These are phyloP conservation scores for Cicer cuneatum DNA, from an alignment of 306 rosid genomes.

Conservation along the genomic window DNA sequence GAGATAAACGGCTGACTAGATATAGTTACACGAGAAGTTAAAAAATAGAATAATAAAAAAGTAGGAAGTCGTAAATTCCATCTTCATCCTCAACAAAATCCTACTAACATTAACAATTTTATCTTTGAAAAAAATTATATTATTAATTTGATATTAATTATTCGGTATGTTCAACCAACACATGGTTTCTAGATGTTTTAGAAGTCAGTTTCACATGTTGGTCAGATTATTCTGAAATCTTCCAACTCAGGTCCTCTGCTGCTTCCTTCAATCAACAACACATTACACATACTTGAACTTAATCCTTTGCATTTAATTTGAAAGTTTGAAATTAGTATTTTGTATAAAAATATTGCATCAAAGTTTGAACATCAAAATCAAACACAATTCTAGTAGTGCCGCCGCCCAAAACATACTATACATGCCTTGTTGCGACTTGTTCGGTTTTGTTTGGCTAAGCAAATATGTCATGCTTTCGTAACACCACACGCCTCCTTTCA, in stretches of 20 bases:
- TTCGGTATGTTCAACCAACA: background rate
- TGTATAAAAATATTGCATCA: conserved; percentile 22
- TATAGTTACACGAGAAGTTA: too few relatives aligned
- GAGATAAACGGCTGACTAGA: too few relatives aligned
- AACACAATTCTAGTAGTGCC: conserved; percentile 29
- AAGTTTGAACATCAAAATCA: conserved; percentile 43
- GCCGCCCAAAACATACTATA: background rate
- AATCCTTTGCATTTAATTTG: background rate
- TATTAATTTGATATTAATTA: background rate
- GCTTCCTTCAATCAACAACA: conserved; percentile 25
- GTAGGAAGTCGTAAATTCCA: too few relatives aligned
- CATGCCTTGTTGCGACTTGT: conserved; percentile 7
- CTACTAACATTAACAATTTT: too few relatives aligned
- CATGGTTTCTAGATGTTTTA: background rate
- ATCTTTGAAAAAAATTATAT: too few relatives aligned
- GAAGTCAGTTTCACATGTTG: conserved; percentile 37
- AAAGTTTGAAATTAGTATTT: too few relatives aligned
- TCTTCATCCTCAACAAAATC: too few relatives aligned
- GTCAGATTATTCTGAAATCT: conserved; percentile 11
- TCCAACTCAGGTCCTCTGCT: conserved; percentile 23
- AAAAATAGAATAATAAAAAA: too few relatives aligned
- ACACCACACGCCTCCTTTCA: conserved; percentile 41
- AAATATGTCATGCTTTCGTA: conserved; percentile 59
- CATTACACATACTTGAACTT: background rate
- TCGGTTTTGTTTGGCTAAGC: conserved; percentile 47